phyloP scores from a whole-genome alignment of 768 basidiomycete species.

The Lyophyllum atratum region DNA sequence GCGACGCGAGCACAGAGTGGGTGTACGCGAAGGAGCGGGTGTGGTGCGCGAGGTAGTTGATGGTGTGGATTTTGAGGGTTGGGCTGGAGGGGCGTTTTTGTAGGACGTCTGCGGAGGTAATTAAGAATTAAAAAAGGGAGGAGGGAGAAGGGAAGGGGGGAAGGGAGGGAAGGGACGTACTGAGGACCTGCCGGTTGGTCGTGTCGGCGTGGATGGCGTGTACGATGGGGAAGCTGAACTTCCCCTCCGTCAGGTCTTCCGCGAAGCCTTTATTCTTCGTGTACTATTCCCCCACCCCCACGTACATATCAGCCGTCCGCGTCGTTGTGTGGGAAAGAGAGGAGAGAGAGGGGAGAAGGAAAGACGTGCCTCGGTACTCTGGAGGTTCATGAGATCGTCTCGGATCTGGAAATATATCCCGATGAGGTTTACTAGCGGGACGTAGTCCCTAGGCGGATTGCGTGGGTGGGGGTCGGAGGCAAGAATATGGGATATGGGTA shows the following conservation, averaged over 20 bases:
- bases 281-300: no score
- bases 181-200: constrained; percentile 79
- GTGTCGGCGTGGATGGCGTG: constrained; percentile 83
- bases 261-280: constrained; percentile 83
- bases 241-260: constrained; percentile 94
- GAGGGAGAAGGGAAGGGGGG: not conserved
- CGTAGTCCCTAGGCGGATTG: constrained; percentile 65
- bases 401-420: constrained; percentile 95
- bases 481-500: constrained; percentile 29
- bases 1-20: constrained; percentile 57
- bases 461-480: not conserved
- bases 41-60: constrained; percentile 71
- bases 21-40: constrained; percentile 93
- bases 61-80: constrained; percentile 78
- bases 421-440: constrained; percentile 91
- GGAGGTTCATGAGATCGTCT: constrained; percentile 97
- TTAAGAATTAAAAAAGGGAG: not conserved
- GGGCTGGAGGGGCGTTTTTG: constrained; percentile 85
- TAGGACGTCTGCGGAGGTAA: constrained; percentile 64
- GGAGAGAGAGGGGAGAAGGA: not conserved
- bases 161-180: constrained; percentile 43
- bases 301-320: no score
- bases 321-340: not conserved
- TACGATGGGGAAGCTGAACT: constrained; percentile 95
- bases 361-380: constrained; percentile 71